Conservation (phyloP, 2,329 filamentous ascomycete species). For the Cladophialophora immunda region DNA sequence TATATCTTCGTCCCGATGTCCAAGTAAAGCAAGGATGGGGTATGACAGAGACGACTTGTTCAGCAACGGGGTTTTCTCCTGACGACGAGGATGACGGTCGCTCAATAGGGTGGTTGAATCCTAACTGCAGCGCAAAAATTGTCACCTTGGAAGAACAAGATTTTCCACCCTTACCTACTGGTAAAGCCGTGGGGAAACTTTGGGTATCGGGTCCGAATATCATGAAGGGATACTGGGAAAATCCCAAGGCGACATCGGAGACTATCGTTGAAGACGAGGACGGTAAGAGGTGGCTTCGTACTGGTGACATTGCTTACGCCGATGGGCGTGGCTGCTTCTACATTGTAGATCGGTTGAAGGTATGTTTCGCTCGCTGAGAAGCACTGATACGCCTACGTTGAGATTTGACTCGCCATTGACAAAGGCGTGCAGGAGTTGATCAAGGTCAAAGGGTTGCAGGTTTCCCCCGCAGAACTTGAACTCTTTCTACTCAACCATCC, state of each 20-base stretch:
- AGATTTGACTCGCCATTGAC: constrained; percentile 55
- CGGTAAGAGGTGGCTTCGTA: constrained; percentile 58
- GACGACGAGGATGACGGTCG: constrained; percentile 14
- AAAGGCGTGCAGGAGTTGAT: constrained; percentile 71
- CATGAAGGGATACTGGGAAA: constrained; percentile 44
- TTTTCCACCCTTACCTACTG: constrained; percentile 66
- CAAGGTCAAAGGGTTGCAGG: too few relatives aligned
- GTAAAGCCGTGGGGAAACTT: constrained; percentile 53
- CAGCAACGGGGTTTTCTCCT: constrained; percentile 14
- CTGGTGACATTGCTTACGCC: constrained; percentile 41
- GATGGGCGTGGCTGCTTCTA: constrained; percentile 71
- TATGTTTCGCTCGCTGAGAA: background rate
- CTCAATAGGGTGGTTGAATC: constrained; percentile 20
- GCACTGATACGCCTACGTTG: background rate
- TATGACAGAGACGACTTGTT: constrained; percentile 36
- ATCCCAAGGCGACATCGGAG: constrained; percentile 37
- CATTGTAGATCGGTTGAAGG: constrained; percentile 76
- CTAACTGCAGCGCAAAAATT: constrained; percentile 10
- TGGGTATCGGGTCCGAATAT: constrained; percentile 50
- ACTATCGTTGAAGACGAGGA: constrained; percentile 47
- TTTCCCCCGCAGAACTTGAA: constrained; percentile 68
- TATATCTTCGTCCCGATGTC: constrained; percentile 10
- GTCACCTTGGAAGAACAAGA: constrained; percentile 50
- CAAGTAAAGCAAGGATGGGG: constrained; percentile 34
- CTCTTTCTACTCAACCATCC: constrained; percentile 52